A percentile compares a stretch with the other conserved stretches of the same genome.
phyloP scores from a whole-genome alignment of 106 monocot species.

The Gastrodia elata region DNA sequence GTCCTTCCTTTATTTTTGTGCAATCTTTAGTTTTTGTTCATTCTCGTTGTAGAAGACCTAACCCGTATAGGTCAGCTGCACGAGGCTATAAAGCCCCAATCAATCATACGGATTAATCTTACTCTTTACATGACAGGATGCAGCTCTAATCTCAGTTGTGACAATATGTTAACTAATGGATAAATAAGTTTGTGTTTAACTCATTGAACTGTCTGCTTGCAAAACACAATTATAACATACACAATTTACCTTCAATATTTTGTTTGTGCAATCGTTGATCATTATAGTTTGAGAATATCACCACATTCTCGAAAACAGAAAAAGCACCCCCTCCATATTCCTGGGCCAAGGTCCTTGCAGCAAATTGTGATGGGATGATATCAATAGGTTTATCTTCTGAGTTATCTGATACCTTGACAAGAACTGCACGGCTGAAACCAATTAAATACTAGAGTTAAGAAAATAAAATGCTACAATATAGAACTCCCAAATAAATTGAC shows the following conservation, averaged over 20 bases:
- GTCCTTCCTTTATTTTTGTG: too few relatives aligned
- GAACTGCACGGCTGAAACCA: constrained; percentile 66
- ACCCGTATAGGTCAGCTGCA: too few relatives aligned
- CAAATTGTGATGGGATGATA: constrained; percentile 53
- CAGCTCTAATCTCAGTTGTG: too few relatives aligned
- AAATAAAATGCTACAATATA: not conserved
- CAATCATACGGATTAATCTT: too few relatives aligned
- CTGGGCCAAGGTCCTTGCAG: constrained; percentile 74
- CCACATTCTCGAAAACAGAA: constrained; percentile 36
- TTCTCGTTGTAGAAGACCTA: too few relatives aligned
- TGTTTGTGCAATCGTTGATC: constrained; percentile 82
- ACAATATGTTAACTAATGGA: too few relatives aligned
- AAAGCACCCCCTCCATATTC: constrained; percentile 91
- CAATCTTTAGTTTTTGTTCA: too few relatives aligned
- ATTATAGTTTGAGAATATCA: constrained; percentile 86
- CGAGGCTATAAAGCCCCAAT: too few relatives aligned
- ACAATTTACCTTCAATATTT: constrained; percentile 47
- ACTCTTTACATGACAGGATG: too few relatives aligned
- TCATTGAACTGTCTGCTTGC: not conserved
- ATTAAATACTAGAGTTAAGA: not conserved
- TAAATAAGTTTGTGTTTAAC: too few relatives aligned
- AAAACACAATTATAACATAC: not conserved
- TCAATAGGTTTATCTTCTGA: constrained; percentile 49
- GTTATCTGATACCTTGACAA: constrained; percentile 60
- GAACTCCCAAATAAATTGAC: too few relatives aligned